Conservation (phyloP, 345 rosid genomes). For the Moricandia moricandioides region DNA sequence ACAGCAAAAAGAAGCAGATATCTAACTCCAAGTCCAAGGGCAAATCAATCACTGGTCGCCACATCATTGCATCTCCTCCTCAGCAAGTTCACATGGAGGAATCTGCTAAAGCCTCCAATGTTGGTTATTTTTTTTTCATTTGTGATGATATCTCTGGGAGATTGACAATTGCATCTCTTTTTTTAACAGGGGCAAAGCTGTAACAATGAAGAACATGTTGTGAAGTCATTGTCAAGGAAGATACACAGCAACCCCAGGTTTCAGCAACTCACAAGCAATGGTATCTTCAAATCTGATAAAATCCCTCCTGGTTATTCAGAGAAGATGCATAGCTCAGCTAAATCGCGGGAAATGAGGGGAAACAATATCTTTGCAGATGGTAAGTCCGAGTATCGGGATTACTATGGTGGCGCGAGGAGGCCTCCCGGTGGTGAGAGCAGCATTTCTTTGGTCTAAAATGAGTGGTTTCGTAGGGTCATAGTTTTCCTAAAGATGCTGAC, state of each 20-base stretch:
- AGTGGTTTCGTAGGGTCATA: background rate
- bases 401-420: slow-evolving; percentile 71
- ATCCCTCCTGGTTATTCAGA: slow-evolving; percentile 63
- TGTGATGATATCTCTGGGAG: background rate
- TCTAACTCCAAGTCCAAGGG: slow-evolving; percentile 57
- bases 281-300: slow-evolving; percentile 61
- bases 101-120: slow-evolving; percentile 57
- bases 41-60: slow-evolving; percentile 68
- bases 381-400: slow-evolving; percentile 62
- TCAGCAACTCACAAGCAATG: slow-evolving; percentile 65
- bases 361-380: slow-evolving; percentile 75
- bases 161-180: background rate
- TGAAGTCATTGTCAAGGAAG: slow-evolving; percentile 56
- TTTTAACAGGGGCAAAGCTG: slow-evolving; percentile 51
- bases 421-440: slow-evolving; percentile 95
- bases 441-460: slow-evolving; percentile 38
- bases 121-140: slow-evolving; percentile 25
- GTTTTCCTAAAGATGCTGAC: too few species aligned
- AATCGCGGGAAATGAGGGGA: slow-evolving; percentile 74
- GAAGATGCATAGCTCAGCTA: slow-evolving; percentile 61
- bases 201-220: slow-evolving; percentile 50
- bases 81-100: slow-evolving; percentile 42
- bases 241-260: slow-evolving; percentile 55
- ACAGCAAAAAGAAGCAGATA: slow-evolving; percentile 57
- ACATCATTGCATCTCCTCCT: slow-evolving; percentile 53